These are phyloP conservation scores for Fusarium metavorans DNA, from an alignment of 2,329 filamentous ascomycete genomes.

Conservation along the genomic window DNA sequence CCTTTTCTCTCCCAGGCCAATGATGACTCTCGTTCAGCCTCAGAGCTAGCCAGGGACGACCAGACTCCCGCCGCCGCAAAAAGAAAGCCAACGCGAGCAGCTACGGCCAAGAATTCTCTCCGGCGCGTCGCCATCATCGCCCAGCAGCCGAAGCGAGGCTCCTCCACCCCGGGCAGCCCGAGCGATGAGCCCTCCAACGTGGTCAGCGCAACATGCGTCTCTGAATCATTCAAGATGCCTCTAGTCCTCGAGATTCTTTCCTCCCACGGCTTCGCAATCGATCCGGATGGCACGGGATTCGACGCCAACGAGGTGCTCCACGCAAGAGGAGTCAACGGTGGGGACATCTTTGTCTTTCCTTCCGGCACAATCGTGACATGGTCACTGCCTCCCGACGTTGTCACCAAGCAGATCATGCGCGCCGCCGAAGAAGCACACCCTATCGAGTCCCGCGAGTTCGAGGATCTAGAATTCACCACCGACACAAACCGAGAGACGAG, in stretches of 20 bases:
- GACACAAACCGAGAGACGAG: conserved; percentile 80
- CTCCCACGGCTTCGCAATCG: conserved; percentile 70
- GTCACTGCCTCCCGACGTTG: conserved; percentile 83
- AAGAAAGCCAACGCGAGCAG: conserved; percentile 59
- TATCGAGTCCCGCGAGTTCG: conserved; percentile 78
- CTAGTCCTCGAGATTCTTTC: conserved; percentile 68
- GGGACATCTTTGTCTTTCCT: conserved; percentile 95
- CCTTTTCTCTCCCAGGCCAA: conserved; percentile 61
- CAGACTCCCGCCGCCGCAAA: conserved; percentile 49
- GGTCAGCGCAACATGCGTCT: conserved; percentile 71
- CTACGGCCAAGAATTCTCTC: conserved; percentile 76
- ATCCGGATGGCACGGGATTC: conserved; percentile 72
- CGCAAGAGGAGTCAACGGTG: conserved; percentile 71
- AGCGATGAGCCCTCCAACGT: conserved; percentile 55
- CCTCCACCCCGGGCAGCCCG: conserved; percentile 38
- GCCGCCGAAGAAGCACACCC: conserved; percentile 83
- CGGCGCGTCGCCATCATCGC: conserved; percentile 89
- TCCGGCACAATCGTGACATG: conserved; percentile 94
- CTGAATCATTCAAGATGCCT: conserved; percentile 74
- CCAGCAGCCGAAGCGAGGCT: conserved; percentile 65
- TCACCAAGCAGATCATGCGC: conserved; percentile 78
- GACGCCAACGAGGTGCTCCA: conserved; percentile 73
- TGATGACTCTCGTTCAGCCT: conserved; percentile 43
- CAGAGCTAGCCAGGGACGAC: conserved; percentile 36
- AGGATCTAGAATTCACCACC: conserved; percentile 88